Base-by-base conservation (phyloP, 805 yeast species). In the Pichia pseudocactophila region DNA sequence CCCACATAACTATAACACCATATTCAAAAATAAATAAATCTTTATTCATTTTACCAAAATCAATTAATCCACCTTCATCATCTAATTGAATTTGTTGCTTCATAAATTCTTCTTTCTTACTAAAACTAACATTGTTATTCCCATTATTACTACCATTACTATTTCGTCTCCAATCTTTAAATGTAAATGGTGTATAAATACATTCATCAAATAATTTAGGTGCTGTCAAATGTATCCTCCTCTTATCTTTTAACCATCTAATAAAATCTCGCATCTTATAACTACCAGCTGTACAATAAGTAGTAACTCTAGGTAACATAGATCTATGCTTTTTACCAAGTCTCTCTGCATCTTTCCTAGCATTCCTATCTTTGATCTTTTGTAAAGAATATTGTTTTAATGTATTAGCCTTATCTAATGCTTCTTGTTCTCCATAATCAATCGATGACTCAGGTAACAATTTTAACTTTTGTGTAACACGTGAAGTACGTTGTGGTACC, bases 1-100 rank as follows among this genome's bases (percentile, higher is more conserved):
- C 98, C 98, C 98, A 92, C 68, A 92, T 65, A 1, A 92, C 95
- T 27, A 87, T 79, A n/a, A 92, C 98, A 17, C 98, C 98, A 61
- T 92, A 92, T 55, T 89, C 96, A 65, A 92, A 92, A 7, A 92
- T 68, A 56, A 89, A 92, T 8, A 88, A 69, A 57, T 89, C 97
- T 9, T 80, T 80, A 25, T 75, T 72, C 45, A 76, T 72, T 53
- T 80, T 82, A 40, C 89, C 87, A 37, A 90, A 80, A 53, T 87
- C 90, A 40, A 90, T 85, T 51, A 88, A 96, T 27, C 96, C 96
- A 44, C 97, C 97, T 59, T 89, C 96, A 54, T 86, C 96, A 46
- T 87, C 95, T 31, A 90, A 63, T 48, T 94, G 63, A 7, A 83
- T 83, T 2, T 30, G 31, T 32, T 32, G 16, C 17, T 11, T 18